Evolutionary conservation across 2,329 filamentous ascomycete genomes (phyloP), one percentile per base, ranked within the genome.

Genomic region (Monosporascus ibericus): DNA sequence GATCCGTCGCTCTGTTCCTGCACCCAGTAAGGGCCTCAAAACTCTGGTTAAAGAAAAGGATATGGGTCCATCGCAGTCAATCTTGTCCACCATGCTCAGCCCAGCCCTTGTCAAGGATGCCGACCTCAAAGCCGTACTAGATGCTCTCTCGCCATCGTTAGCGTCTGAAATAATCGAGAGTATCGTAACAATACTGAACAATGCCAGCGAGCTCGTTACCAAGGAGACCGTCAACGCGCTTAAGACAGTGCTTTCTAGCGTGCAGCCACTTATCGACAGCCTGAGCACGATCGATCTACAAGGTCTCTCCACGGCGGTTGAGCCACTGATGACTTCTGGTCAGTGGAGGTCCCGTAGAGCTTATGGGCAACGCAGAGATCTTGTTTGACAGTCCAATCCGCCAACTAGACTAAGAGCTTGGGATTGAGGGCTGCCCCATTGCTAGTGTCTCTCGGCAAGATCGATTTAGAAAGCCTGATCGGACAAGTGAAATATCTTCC

Each of bases 201-300:
- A 67, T 6, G 64, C 63, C 0, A 58, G 62, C 37, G 48, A 53
- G 2, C 54, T 53, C 2, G 46, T 65, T 4, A 60, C 57, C 9
- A 24, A 53, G 48, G 53, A 61, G 0, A 50, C 53, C 7, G 52
- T 63, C 24, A 48, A 49, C 39, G 39, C 52, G 24, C 53, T 6
- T 42, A 47, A 55, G 50, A 63, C 66, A 2, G 54, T 71, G 0
- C 58, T 70, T 22, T 22, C 47, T 2, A 52, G 52, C 14, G 55
- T 47, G 1, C 39, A 52, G 11, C 55, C 52, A 3, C 48, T 57
- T 8, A 52, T 57, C 6, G 56, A 54, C 1, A 59, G 58, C 3
- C 56, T 73, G 2, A 62, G 64, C 42, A 64, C 69, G 46, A 60
- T 73, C 5, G 67, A 74, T 25, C 58, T 75, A 0, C 54, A 64